A percentile compares a stretch with the other conserved stretches of the same genome.
phyloP scores from a whole-genome alignment of 1,284 basidiomycete species.

The Pseudozyma sp. region DNA sequence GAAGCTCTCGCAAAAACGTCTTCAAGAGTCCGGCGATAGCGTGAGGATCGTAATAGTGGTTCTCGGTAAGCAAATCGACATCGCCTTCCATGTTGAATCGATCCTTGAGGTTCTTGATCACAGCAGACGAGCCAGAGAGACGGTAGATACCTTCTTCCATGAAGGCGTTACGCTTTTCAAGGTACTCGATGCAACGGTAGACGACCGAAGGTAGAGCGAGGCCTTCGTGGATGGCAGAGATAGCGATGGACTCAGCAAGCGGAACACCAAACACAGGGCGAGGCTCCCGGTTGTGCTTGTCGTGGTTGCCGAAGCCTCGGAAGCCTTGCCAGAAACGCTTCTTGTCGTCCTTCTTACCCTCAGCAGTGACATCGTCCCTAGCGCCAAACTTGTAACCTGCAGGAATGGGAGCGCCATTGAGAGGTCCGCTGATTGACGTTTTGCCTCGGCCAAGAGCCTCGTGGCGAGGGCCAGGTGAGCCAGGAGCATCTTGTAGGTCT shows the following conservation, averaged over 20 bases:
- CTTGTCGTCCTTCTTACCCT: constrained; percentile 60
- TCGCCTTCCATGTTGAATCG: constrained; percentile 80
- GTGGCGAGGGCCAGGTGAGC: constrained; percentile 34
- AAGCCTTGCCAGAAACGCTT: constrained; percentile 65
- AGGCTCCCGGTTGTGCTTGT: constrained; percentile 47
- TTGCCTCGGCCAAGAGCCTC: constrained; percentile 31
- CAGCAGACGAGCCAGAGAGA: constrained; percentile 75
- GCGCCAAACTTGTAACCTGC: constrained; percentile 83
- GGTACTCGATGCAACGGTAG: constrained; percentile 78
- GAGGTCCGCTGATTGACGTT: constrained; percentile 86
- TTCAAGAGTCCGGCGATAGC: constrained; percentile 66
- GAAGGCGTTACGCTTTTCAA: constrained; percentile 83
- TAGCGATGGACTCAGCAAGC: constrained; percentile 85
- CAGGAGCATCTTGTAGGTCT: constrained; percentile 34
- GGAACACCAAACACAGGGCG: constrained; percentile 86
- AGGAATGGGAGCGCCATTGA: constrained; percentile 86
- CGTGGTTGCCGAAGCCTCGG: constrained; percentile 43
- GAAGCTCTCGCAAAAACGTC: constrained; percentile 63
- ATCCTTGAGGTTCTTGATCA: constrained; percentile 92
- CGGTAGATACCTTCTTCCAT: constrained; percentile 98
- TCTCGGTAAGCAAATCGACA: constrained; percentile 61
- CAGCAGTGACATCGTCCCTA: constrained; percentile 36
- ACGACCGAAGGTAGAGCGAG: constrained; percentile 92
- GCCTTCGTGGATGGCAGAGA: constrained; percentile 78
- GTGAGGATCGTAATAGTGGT: constrained; percentile 61